phyloP scores from a whole-genome alignment of 257 asterid genomes.

The Gentiana straminea region DNA sequence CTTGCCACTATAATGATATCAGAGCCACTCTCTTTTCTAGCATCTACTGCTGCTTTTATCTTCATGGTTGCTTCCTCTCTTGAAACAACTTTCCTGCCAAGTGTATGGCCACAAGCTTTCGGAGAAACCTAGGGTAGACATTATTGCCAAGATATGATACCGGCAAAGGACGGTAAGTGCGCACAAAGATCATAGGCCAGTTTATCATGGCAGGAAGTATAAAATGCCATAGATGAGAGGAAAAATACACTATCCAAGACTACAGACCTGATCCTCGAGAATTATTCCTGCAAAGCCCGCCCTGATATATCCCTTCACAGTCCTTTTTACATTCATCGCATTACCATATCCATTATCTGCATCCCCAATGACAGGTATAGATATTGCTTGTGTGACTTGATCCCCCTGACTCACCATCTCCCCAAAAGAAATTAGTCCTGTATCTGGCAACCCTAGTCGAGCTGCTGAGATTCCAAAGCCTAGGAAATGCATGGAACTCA shows the following conservation, averaged over 20 bases:
- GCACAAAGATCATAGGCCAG: not conserved
- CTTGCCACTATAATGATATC: constrained; percentile 95
- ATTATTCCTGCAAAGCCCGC: constrained; percentile 93
- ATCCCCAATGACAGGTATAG: constrained; percentile 88
- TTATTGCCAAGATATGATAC: constrained; percentile 4
- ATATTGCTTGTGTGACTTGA: constrained; percentile 65
- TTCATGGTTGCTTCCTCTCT: constrained; percentile 84
- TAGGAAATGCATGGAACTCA: constrained; percentile 18
- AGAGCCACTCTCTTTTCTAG: constrained; percentile 79
- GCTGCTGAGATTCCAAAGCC: constrained; percentile 96
- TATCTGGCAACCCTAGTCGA: constrained; percentile 79
- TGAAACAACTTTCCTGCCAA: constrained; percentile 73
- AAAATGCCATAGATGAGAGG: not conserved
- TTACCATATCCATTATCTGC: constrained; percentile 97
- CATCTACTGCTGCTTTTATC: constrained; percentile 87
- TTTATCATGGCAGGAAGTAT: not conserved
- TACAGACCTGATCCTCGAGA: constrained; percentile 87
- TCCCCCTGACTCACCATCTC: constrained; percentile 91
- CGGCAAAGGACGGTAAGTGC: not conserved
- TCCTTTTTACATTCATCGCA: constrained; percentile 92
- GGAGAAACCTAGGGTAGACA: constrained; percentile 59
- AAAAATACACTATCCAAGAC: not conserved
- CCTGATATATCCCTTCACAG: constrained; percentile 68
- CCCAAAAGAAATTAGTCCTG: constrained; percentile 82
- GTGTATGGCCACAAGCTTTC: constrained; percentile 96